Conservation (phyloP, 1,284 basidiomycete genomes). For the Fomitopsis pinicola region DNA sequence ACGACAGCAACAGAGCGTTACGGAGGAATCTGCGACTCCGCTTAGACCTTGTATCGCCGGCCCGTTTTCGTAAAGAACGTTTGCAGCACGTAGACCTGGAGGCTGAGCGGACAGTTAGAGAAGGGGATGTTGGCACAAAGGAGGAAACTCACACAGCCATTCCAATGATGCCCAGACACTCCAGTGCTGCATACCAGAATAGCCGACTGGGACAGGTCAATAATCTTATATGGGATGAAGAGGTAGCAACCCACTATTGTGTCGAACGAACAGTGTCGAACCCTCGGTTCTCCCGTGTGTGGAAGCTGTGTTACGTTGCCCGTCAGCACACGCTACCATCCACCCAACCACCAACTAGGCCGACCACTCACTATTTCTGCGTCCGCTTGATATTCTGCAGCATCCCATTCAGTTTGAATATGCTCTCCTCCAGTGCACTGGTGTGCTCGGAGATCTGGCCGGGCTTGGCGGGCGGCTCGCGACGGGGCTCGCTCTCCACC, state of each 20-base stretch:
- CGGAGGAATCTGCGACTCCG: slow-evolving; percentile 15
- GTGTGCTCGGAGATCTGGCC: slow-evolving; percentile 89
- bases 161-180: slow-evolving; percentile 70
- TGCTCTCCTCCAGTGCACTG: slow-evolving; percentile 86
- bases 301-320: slow-evolving; percentile 48
- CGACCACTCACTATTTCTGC: slow-evolving; percentile 79
- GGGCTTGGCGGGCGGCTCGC: slow-evolving; percentile 76
- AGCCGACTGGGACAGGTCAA: slow-evolving; percentile 54
- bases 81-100: slow-evolving; percentile 87
- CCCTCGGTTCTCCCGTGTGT: slow-evolving; percentile 78
- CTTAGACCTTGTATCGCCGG: slow-evolving; percentile 74
- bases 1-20: too few species aligned
- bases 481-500: slow-evolving; percentile 91
- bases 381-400: slow-evolving; percentile 84
- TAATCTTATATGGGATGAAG: slow-evolving; percentile 24
- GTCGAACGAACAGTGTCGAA: slow-evolving; percentile 79
- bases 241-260: slow-evolving; percentile 47
- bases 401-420: slow-evolving; percentile 85
- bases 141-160: slow-evolving; percentile 71
- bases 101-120: slow-evolving; percentile 36
- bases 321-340: slow-evolving; percentile 8
- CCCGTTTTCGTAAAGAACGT: slow-evolving; percentile 92
- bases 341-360: not conserved
- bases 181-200: slow-evolving; percentile 87
- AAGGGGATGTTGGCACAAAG: not conserved